Conservation (phyloP, 805 yeast genomes). For the Wickerhamomyces subpelliculosus region DNA sequence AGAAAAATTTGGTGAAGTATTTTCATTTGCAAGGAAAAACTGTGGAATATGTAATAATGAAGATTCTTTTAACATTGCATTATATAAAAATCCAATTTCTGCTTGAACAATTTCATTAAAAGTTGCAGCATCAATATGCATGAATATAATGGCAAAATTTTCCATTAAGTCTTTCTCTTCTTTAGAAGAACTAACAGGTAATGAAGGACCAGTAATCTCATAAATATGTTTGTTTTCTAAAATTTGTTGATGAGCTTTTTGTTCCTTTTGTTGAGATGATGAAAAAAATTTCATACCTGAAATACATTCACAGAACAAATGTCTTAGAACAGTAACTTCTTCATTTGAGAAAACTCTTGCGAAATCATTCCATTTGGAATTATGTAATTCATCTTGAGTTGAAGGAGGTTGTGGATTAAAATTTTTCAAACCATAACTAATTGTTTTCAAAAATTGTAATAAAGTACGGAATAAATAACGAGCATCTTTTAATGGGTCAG, state of each 20-base stretch:
- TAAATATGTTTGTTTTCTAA: conserved; percentile 29
- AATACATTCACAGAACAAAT: conserved; percentile 78
- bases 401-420: conserved; percentile 76
- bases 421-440: conserved; percentile 79
- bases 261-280: conserved; percentile 22
- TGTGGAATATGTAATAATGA: conserved; percentile 89
- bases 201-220: conserved; percentile 70
- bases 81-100: conserved; percentile 72
- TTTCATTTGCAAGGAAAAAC: conserved; percentile 86
- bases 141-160: conserved; percentile 85
- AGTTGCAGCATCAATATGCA: conserved; percentile 91
- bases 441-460: conserved; percentile 84
- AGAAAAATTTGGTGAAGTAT: conserved; percentile 88
- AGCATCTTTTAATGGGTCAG: conserved; percentile 80
- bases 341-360: conserved; percentile 81
- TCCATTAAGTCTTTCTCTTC: conserved; percentile 97
- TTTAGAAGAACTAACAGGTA: conserved; percentile 81
- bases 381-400: conserved; percentile 41
- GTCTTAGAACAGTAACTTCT: conserved; percentile 71
- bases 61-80: conserved; percentile 73
- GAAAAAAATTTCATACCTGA: conserved; percentile 76
- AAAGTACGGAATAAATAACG: conserved; percentile 81
- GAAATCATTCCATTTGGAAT: conserved; percentile 71
- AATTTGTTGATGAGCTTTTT: conserved; percentile 16
- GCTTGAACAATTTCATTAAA: conserved; percentile 85